Evolutionary conservation across 305 asterid species (phyloP), one percentile per base, ranked within the genome.

Genomic region (Solanum hybrid): DNA sequence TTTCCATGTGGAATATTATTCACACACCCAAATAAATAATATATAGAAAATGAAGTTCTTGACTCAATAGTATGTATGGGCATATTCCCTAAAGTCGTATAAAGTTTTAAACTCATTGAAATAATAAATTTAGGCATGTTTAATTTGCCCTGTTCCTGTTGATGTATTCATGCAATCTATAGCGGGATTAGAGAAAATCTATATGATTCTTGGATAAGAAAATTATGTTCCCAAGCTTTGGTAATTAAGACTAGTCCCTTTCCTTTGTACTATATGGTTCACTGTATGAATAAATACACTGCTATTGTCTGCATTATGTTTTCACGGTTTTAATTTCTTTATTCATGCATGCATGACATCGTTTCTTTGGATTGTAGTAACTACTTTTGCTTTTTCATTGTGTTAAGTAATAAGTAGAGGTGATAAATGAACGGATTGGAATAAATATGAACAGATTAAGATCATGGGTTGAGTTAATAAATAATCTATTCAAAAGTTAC

Each of bases 151-250:
- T 84, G 87, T 10, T 51, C 87, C 42, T 51, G 80, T 86, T 35
- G 11, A 87, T 17, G 66, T 4, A 72, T 82, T 34, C 26, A 84
- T 36, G 29, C n/a, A 72, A 87, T 87, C 89, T 87, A 72, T 6
- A 69, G 40, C 13, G 89, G 86, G 88, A 88, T 78, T 24, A 73
- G 89, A 88, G 88, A 24, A 81, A 71, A 90, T 88, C 89, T 72
- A 73, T 71, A 87, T 22, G n/a, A 27, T 32, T 56, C 45, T 66
- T 13, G 77, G 78, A 76, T 78, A 66, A 64, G n/a, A 37, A 89
- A 56, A 19, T 73, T 4, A 51, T 51, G 82, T 64, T 84, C 31
- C 17, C 45, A 38, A 78, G 72, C 82, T 17, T 40, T 10, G 51
- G 42, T 29, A 76, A 27, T 29, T n/a, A 66, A 66, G 75, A 56